A percentile compares a stretch with the other conserved stretches of the same genome.
Conservation (phyloP, 352 stramenopile species). For the Phytophthora foliorum region DNA sequence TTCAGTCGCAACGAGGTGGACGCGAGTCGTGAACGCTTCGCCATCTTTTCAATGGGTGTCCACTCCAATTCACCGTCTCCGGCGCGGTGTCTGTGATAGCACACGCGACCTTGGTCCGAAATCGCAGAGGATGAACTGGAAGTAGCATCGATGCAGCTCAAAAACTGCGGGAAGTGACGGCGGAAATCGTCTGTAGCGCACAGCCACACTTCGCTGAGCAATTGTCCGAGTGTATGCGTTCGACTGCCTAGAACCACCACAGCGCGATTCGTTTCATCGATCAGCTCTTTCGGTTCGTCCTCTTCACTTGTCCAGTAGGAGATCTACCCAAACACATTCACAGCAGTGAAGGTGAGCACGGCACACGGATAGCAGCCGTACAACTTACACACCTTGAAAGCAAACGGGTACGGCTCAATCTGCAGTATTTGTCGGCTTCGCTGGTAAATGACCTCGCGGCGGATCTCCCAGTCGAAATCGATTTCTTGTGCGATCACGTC, state of each 20-base stretch:
- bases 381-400: slow-evolving; percentile 22
- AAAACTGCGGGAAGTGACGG: slow-evolving; percentile 21
- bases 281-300: slow-evolving; percentile 12
- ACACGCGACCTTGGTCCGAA: slow-evolving; percentile 13
- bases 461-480: slow-evolving; percentile 32
- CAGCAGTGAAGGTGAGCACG: not conserved
- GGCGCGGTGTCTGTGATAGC: slow-evolving; percentile 14
- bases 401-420: slow-evolving; percentile 27
- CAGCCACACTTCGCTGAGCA: slow-evolving; percentile 35
- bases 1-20: slow-evolving; percentile 1
- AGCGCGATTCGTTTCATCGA: slow-evolving; percentile 9
- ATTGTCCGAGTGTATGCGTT: slow-evolving; percentile 19
- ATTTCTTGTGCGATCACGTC: slow-evolving; percentile 25
- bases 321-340: slow-evolving; percentile 15
- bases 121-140: not conserved
- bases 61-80: slow-evolving; percentile 14
- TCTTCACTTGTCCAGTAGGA: slow-evolving; percentile 21
- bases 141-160: slow-evolving; percentile 11
- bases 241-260: slow-evolving; percentile 29
- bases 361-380: not conserved
- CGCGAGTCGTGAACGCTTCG: slow-evolving; percentile 19
- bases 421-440: slow-evolving; percentile 15
- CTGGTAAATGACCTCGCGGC: slow-evolving; percentile 33
- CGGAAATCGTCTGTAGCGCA: slow-evolving; percentile 19
- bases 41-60: slow-evolving; percentile 24